Conservation (phyloP, 2,329 filamentous ascomycete species). For the Corinectria fuckeliana region DNA sequence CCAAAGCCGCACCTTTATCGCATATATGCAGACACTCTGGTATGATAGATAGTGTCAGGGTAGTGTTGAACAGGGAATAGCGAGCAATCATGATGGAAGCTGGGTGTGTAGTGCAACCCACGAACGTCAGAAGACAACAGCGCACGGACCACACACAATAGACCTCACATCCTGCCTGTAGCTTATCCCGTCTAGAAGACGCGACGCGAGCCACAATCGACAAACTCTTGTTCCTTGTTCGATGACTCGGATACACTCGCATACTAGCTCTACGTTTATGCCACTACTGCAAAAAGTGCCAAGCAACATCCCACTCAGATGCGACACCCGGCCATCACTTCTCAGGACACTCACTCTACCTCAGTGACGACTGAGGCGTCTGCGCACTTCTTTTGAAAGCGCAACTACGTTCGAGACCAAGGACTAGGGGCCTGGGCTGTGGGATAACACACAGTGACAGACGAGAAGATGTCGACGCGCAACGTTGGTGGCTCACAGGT, state of each 20-base stretch:
- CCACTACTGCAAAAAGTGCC: too few species aligned
- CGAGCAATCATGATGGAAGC: not conserved
- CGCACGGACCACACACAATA: not conserved
- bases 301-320: not conserved
- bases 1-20: too few species aligned
- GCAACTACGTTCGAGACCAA: not conserved
- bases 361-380: not conserved
- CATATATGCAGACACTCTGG: too few species aligned
- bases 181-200: not conserved
- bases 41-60: too few species aligned
- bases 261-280: not conserved
- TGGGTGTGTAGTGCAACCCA: not conserved
- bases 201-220: not conserved
- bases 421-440: not conserved
- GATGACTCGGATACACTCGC: not conserved
- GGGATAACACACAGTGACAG: too few species aligned
- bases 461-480: conserved; percentile 38
- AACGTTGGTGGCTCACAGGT: conserved; percentile 42
- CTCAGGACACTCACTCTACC: not conserved
- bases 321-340: not conserved
- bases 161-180: not conserved
- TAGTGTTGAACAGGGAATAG: not conserved
- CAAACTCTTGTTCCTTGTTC: not conserved
- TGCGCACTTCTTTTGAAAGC: not conserved
- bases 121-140: not conserved